These are phyloP conservation scores for Tolypocladium inflatum DNA, from an alignment of 2,329 filamentous ascomycete genomes.

Conservation along the genomic window DNA sequence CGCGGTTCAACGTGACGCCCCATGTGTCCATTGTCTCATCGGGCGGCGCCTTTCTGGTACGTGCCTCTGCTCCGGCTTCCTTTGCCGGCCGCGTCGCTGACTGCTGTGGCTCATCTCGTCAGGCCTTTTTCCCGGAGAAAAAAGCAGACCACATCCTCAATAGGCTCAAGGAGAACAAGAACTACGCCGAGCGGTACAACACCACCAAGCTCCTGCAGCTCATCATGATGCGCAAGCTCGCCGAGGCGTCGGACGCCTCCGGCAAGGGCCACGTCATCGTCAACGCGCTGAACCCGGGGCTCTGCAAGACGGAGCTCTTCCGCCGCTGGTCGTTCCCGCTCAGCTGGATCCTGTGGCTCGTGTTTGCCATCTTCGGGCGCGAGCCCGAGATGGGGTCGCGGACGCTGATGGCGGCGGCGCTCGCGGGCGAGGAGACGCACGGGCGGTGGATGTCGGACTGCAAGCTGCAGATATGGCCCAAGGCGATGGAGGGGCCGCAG, in stretches of 20 bases:
- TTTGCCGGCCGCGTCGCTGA: neutral
- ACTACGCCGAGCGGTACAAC: conserved; percentile 14
- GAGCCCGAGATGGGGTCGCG: conserved; percentile 29
- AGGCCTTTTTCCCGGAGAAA: conserved; percentile 24
- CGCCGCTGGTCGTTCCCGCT: conserved; percentile 19
- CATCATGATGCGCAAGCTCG: conserved; percentile 21
- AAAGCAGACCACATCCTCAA: conserved; percentile 21
- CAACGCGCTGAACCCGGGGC: conserved; percentile 29
- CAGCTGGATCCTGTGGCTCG: conserved; percentile 9
- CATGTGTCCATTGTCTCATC: conserved; percentile 29
- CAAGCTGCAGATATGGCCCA: conserved; percentile 11
- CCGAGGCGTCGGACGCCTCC: conserved; percentile 18
- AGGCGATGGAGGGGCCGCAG: conserved; percentile 20
- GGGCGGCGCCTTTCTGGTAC: conserved; percentile 15
- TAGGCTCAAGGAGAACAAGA: conserved; percentile 16
- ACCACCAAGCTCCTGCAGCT: conserved; percentile 21
- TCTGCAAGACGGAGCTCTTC: conserved; percentile 31
- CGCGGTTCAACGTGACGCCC: conserved; percentile 20
- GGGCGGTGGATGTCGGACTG: conserved; percentile 30
- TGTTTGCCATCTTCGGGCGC: conserved; percentile 19
- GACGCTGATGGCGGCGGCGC: conserved; percentile 26
- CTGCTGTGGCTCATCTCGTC: neutral
- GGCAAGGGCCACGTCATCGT: conserved; percentile 23
- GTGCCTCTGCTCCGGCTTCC: neutral
- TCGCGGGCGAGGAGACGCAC: conserved; percentile 26